A percentile compares a stretch with the other conserved stretches of the same genome.
phyloP scores from a whole-genome alignment of 2,329 filamentous ascomycete genomes.

The Phialemoniopsis sp. region DNA sequence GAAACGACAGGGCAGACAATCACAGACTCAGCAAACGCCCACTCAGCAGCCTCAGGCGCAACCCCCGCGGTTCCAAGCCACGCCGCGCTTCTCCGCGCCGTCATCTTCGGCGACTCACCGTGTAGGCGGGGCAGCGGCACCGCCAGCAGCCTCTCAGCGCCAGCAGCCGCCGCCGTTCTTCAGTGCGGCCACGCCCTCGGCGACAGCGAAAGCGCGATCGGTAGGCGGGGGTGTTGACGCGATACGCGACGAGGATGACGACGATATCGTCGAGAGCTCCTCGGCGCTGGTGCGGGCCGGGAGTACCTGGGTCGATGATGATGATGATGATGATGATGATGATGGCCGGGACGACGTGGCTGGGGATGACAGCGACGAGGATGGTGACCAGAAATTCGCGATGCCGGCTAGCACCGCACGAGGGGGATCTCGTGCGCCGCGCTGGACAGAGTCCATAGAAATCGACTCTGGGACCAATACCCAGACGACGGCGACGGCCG shows the following conservation, averaged over 20 bases:
- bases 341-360: background rate
- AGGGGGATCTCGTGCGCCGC: no score
- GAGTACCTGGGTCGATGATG: background rate
- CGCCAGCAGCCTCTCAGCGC: no score
- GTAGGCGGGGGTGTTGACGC: background rate
- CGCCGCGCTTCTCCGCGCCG: slow-evolving; percentile 4
- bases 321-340: background rate
- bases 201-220: background rate
- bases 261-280: slow-evolving; percentile 6
- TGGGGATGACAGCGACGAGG: no score
- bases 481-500: background rate
- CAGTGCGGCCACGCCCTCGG: background rate
- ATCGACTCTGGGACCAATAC: no score
- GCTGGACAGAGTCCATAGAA: no score
- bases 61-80: slow-evolving; percentile 2
- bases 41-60: background rate
- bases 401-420: no score
- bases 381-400: no score
- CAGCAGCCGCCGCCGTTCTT: slow-evolving; percentile 1
- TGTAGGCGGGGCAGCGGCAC: no score
- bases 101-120: background rate
- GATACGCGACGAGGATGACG: background rate
- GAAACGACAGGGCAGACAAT: background rate
- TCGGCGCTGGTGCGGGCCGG: background rate
- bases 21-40: background rate